These are phyloP conservation scores for Maudiozyma bulderi DNA, from an alignment of 805 yeast species.

Conservation along the genomic window DNA sequence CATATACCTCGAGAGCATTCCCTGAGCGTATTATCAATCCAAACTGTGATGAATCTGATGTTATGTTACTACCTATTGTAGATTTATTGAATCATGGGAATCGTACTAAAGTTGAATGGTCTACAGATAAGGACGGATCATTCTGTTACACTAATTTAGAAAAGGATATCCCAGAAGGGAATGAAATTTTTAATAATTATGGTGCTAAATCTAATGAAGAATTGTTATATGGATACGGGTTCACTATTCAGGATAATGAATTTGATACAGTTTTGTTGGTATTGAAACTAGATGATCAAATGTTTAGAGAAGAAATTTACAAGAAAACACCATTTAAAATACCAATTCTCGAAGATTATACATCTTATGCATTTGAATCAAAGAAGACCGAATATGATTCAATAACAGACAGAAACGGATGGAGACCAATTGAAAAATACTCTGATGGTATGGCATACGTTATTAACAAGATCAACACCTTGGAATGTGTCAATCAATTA, in stretches of 20 bases:
- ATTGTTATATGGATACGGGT: conserved; percentile 58
- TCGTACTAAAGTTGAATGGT: conserved; percentile 60
- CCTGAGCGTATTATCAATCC: conserved; percentile 42
- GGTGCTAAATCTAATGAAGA: conserved; percentile 91
- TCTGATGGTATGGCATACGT: conserved; percentile 29
- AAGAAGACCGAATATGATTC: background rate
- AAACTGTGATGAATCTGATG: conserved; percentile 33
- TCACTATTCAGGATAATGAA: conserved; percentile 40
- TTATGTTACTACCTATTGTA: conserved; percentile 67
- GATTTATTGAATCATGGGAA: conserved; percentile 73
- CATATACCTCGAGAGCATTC: conserved; percentile 71
- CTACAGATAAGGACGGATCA: conserved; percentile 32
- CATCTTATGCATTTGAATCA: conserved; percentile 31
- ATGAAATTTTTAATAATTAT: conserved; percentile 68
- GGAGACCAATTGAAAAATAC: conserved; percentile 7
- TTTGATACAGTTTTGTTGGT: conserved; percentile 58
- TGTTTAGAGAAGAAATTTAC: conserved; percentile 29
- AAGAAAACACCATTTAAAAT: conserved; percentile 29
- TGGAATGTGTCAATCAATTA: conserved; percentile 13
- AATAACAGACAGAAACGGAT: background rate
- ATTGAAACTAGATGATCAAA: conserved; percentile 25
- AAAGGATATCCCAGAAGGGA: conserved; percentile 18
- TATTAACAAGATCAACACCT: conserved; percentile 18
- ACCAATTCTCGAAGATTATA: conserved; percentile 33
- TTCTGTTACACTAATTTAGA: conserved; percentile 33